phyloP scores from a whole-genome alignment of 202 grass and related monocot species.

The Elaeis oleifera region DNA sequence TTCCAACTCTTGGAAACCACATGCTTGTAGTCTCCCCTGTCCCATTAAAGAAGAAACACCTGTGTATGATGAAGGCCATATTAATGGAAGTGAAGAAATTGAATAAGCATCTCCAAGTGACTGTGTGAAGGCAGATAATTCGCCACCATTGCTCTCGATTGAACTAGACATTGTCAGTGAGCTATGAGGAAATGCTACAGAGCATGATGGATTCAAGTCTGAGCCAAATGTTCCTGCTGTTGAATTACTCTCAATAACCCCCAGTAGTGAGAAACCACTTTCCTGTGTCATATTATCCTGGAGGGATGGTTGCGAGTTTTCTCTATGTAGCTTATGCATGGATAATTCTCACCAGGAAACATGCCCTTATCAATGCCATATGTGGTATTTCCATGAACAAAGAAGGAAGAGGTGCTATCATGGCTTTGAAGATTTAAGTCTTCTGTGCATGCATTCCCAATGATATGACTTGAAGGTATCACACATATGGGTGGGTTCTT shows the following conservation, averaged over 20 bases:
- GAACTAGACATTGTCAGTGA: slow-evolving; percentile 29
- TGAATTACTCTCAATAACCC: slow-evolving; percentile 26
- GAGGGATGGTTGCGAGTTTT: slow-evolving; percentile 23
- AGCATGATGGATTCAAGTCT: slow-evolving; percentile 15
- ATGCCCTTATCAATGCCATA: background rate
- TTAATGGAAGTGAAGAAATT: slow-evolving; percentile 27
- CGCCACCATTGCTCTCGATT: slow-evolving; percentile 37
- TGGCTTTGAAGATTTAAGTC: slow-evolving; percentile 1
- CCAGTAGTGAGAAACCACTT: slow-evolving; percentile 3
- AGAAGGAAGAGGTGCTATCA: background rate
- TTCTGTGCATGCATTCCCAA: background rate
- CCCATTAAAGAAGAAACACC: slow-evolving; percentile 22
- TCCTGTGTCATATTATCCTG: slow-evolving; percentile 26
- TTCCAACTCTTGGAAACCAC: slow-evolving; percentile 24
- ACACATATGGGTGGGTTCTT: background rate
- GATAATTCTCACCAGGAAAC: slow-evolving; percentile 22
- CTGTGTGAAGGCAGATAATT: slow-evolving; percentile 32
- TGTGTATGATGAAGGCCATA: slow-evolving; percentile 32
- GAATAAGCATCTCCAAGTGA: slow-evolving; percentile 35
- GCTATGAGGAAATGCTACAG: slow-evolving; percentile 28
- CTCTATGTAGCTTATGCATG: slow-evolving; percentile 10
- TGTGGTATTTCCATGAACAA: background rate
- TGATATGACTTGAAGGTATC: background rate
- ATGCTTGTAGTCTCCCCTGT: slow-evolving; percentile 25
- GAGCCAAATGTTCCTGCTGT: slow-evolving; percentile 29